Evolutionary conservation across 176 grass and related monocot species (phyloP).

Genomic region (Puya raimondii): DNA sequence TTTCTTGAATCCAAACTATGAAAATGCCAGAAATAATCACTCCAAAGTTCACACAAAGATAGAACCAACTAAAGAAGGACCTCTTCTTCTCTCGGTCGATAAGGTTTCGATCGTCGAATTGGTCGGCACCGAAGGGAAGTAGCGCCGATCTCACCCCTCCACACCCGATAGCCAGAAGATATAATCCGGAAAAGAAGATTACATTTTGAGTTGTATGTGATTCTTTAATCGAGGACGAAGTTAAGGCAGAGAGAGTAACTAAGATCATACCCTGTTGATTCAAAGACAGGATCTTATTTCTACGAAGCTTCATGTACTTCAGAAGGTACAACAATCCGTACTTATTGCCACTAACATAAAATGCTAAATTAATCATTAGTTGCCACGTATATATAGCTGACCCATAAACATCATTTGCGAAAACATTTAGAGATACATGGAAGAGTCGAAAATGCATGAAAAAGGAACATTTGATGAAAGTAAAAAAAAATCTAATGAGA

Average conservation of each 20-base stretch:
- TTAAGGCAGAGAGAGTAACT: slow-evolving; percentile 35
- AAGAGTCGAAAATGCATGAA: background rate
- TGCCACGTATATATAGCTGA: no score
- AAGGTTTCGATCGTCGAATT: slow-evolving; percentile 27
- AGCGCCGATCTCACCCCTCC: slow-evolving; percentile 44
- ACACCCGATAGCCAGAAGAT: slow-evolving; percentile 55
- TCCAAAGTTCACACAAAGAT: slow-evolving; percentile 45
- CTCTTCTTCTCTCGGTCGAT: slow-evolving; percentile 32
- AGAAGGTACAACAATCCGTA: slow-evolving; percentile 7
- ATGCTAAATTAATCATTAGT: no score
- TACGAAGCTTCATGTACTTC: no score
- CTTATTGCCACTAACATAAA: background rate
- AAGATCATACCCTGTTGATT: slow-evolving; percentile 43
- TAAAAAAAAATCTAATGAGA: background rate
- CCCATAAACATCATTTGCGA: no score
- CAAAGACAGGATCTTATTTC: no score
- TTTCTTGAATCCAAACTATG: slow-evolving; percentile 54
- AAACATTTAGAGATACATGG: no score
- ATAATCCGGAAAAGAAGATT: slow-evolving; percentile 49
- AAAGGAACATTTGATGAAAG: no score
- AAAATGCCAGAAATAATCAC: slow-evolving; percentile 47
- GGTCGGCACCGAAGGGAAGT: slow-evolving; percentile 59
- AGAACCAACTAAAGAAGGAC: slow-evolving; percentile 48
- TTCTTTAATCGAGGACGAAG: slow-evolving; percentile 19
- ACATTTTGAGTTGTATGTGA: slow-evolving; percentile 21